A percentile compares a stretch with the other conserved stretches of the same genome.
Evolutionary conservation across 1,284 basidiomycete genomes (phyloP).

Genomic region (Apiotrichum gamsii): DNA sequence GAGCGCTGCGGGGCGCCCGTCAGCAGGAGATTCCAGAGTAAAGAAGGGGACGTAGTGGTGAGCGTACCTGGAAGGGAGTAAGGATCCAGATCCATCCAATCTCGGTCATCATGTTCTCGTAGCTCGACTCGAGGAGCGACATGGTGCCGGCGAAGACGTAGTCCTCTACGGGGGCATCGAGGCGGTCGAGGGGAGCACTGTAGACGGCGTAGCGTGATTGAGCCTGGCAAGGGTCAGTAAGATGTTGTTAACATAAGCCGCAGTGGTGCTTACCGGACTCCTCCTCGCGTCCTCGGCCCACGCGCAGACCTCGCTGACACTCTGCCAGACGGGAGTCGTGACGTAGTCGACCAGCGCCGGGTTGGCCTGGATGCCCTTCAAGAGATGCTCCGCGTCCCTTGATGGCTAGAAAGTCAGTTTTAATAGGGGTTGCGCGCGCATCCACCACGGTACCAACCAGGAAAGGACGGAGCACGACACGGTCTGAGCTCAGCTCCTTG

Average conservation of each 20-base stretch:
- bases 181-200: constrained; percentile 27
- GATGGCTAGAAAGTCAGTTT: constrained; percentile 21
- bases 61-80: constrained; percentile 33
- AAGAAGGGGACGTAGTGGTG: too few relatives aligned
- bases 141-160: constrained; percentile 37
- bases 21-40: too few relatives aligned
- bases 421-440: not conserved
- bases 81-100: constrained; percentile 38
- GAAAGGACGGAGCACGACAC: constrained; percentile 16
- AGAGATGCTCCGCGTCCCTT: constrained; percentile 30
- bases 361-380: constrained; percentile 23
- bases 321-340: constrained; percentile 10
- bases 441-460: constrained; percentile 1
- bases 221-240: constrained; percentile 2
- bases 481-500: constrained; percentile 27
- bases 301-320: constrained; percentile 27
- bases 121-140: constrained; percentile 26
- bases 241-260: not conserved
- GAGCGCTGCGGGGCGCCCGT: constrained; percentile 29
- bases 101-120: constrained; percentile 29
- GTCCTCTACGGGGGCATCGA: constrained; percentile 17
- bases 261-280: constrained; percentile 18
- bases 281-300: constrained; percentile 25
- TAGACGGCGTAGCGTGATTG: constrained; percentile 28
- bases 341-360: constrained; percentile 25